Base-by-base conservation (phyloP, 2,329 filamentous ascomycete species). In the Trichoderma koningiopsis region DNA sequence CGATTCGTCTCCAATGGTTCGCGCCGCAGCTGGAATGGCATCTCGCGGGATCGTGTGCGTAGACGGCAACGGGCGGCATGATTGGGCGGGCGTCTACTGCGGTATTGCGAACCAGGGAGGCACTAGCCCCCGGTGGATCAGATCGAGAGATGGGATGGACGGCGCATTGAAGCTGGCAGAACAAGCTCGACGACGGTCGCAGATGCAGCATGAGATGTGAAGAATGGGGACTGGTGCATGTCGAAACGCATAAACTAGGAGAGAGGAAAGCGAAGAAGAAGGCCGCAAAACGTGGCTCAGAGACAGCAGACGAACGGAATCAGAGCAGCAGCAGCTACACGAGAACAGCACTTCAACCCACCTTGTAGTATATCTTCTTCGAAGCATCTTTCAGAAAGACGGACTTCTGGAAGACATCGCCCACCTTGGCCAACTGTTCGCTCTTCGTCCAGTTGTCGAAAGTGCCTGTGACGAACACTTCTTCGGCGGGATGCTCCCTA, bases 361-460 rank as follows among this genome's bases (percentile, higher is more conserved):
- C 95, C 93, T 99, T 99, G 89, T 97, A 99, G 78, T 91, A 90
- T 74, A 97, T 91, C 83, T 96, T 97, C 72, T 90, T 84, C 60
- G 84, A 82, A 19, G 84, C 82, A 68, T 88, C 83, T 61, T 91
- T 84, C 40, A 98, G 85, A 65, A 88, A 83, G 70, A 99, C 93
- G 40, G 88, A 88, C 85, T 97, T 97, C 81, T 91, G 86, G 81
- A 96, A 97, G 75, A 86, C 76, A 72, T 89, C 84, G 77, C 87
- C 91, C 52, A 89, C 86, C 83, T 93, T 93, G 59, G 94, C 89
- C 69, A 99, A 87, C 83, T 92, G 88, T 79, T 95, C 88, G 68
- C 89, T 93, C 85, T 96, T 95, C 74, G 87, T 87, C 96, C 96
- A 99, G 83, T 93, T 87, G 82, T 98, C 95, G 79, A 98, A 98